Evolutionary conservation across 2,329 filamentous ascomycete genomes (phyloP).

Genomic region (Pestalotiopsis sp.): DNA sequence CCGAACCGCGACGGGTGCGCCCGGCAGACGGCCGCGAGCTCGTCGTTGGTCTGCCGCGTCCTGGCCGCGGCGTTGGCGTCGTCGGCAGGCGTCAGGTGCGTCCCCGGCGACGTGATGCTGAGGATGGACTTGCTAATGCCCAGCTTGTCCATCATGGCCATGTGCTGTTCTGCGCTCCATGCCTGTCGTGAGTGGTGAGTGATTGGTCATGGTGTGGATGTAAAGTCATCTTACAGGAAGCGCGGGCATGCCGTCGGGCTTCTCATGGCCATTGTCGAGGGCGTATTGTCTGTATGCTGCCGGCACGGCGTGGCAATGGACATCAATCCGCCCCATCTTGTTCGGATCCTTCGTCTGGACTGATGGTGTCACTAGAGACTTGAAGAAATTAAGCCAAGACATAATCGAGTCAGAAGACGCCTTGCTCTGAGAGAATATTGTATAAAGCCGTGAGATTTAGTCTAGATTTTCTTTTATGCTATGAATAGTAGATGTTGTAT

Average conservation of each 20-base stretch:
- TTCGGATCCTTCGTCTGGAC: not conserved
- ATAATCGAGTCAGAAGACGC: too few relatives aligned
- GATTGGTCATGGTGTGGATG: not conserved
- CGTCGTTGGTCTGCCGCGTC: conserved; percentile 30
- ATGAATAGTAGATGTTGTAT: not conserved
- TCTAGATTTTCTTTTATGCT: not conserved
- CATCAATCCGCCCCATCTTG: conserved; percentile 38
- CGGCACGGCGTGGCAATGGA: conserved; percentile 49
- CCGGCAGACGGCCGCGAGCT: conserved; percentile 28
- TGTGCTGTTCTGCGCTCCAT: conserved; percentile 48
- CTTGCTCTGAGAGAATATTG: too few relatives aligned
- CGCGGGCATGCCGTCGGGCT: conserved; percentile 52
- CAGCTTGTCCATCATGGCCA: conserved; percentile 49
- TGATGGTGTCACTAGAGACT: too few relatives aligned
- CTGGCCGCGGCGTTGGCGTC: conserved; percentile 34
- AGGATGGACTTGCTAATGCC: conserved; percentile 54
- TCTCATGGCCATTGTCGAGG: conserved; percentile 38
- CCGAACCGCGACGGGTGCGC: conserved; percentile 33
- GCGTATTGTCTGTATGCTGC: conserved; percentile 42
- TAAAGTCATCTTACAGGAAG: conserved; percentile 33
- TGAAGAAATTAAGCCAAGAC: too few relatives aligned
- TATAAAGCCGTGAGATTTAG: too few relatives aligned
- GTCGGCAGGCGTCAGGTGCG: conserved; percentile 35
- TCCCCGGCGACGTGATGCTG: conserved; percentile 56
- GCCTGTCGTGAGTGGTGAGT: conserved; percentile 17